Evolutionary conservation across 345 rosid species (phyloP).

Genomic region (Rhizophora mangle): DNA sequence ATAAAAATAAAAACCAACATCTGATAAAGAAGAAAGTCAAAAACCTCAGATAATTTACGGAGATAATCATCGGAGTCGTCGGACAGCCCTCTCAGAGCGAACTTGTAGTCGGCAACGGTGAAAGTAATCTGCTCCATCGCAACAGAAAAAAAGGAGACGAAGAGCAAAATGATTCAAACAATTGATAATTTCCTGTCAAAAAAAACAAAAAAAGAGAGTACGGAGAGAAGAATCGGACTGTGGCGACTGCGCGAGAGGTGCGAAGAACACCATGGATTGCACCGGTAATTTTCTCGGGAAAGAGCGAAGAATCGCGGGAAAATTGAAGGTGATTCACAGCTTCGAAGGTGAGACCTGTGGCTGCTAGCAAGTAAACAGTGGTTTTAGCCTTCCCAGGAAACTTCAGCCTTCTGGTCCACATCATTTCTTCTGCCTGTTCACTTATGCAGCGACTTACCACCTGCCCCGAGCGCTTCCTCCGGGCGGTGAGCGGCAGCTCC

Average conservation of each 20-base stretch:
- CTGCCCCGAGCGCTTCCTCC: not conserved
- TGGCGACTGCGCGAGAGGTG: slow-evolving; percentile 55
- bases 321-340: slow-evolving; percentile 17
- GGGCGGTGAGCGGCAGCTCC: not conserved
- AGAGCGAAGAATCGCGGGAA: slow-evolving; percentile 12
- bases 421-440: not conserved
- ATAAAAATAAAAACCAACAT: not conserved
- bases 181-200: not conserved
- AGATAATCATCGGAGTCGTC: slow-evolving; percentile 50
- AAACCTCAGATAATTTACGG: slow-evolving; percentile 58
- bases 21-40: not conserved
- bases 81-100: slow-evolving; percentile 39
- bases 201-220: not conserved
- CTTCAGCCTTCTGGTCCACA: slow-evolving; percentile 25
- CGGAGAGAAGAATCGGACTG: slow-evolving; percentile 33
- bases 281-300: slow-evolving; percentile 27
- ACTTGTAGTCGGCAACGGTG: slow-evolving; percentile 66
- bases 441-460: not conserved
- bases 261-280: slow-evolving; percentile 44
- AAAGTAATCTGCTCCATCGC: slow-evolving; percentile 43
- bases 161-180: not conserved
- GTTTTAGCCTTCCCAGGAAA: slow-evolving; percentile 39
- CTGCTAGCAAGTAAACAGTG: slow-evolving; percentile 29
- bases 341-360: slow-evolving; percentile 43
- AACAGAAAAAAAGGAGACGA: too few species aligned